Evolutionary conservation across 2,329 filamentous ascomycete species (phyloP).

Genomic region (Incumbomyces delicatus): DNA sequence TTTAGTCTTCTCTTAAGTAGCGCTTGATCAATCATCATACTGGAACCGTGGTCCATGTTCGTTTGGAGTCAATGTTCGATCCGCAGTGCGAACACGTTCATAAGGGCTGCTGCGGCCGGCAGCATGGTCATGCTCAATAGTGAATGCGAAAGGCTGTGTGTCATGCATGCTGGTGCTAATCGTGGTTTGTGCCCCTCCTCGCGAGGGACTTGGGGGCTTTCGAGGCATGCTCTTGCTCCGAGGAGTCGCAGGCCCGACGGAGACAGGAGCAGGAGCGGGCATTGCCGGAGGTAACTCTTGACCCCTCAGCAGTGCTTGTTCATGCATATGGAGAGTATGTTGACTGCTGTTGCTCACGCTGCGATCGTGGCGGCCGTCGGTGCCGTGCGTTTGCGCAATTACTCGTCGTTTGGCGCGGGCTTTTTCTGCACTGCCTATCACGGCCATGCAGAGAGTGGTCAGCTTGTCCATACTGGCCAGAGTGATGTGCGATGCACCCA

Average conservation of each 20-base stretch:
- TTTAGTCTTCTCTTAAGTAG: no score
- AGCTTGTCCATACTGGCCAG: conserved; percentile 32
- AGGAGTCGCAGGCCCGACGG: not conserved
- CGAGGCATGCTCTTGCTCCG: not conserved
- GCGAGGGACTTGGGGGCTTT: not conserved
- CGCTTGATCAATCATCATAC: no score
- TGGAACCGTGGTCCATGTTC: no score
- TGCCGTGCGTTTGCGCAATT: no score
- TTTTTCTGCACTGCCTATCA: conserved; percentile 7
- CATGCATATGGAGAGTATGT: not conserved
- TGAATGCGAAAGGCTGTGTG: not conserved
- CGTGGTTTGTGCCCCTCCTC: not conserved
- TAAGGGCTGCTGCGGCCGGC: no score
- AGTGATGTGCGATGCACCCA: conserved; percentile 33
- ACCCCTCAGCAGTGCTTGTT: not conserved
- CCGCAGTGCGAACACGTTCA: no score
- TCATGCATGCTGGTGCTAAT: not conserved
- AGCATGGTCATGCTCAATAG: not conserved
- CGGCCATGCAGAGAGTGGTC: conserved; percentile 22
- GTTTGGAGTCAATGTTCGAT: no score
- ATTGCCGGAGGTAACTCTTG: not conserved
- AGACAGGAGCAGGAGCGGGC: not conserved
- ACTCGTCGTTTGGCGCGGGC: conserved; percentile 1
- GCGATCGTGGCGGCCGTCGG: not conserved
- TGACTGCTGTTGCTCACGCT: conserved; percentile 5